Conservation (phyloP, 1,284 basidiomycete species). For the Cerioporus squamosus region DNA sequence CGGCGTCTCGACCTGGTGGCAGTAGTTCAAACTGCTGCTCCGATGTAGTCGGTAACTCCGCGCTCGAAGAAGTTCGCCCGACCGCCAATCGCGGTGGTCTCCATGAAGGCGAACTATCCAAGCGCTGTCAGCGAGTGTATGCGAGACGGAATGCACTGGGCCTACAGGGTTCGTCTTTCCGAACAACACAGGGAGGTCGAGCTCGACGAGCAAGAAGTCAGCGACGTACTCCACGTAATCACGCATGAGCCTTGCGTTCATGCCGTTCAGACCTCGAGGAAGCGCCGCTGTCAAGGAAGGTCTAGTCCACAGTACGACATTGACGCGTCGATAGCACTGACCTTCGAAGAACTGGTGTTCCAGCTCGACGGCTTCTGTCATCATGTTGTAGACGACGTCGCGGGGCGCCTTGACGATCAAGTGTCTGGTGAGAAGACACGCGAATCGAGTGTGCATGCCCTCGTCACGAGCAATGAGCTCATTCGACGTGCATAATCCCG, state of each 20-base stretch:
- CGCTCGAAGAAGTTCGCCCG: too few relatives aligned
- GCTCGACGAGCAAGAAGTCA: slow-evolving; percentile 37
- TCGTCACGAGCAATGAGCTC: slow-evolving; percentile 97
- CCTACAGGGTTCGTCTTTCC: too few relatives aligned
- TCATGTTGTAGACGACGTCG: neutral
- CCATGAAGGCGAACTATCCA: slow-evolving; percentile 17
- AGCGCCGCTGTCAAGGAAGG: neutral
- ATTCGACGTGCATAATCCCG: slow-evolving; percentile 95
- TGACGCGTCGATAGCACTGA: neutral
- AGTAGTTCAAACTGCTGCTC: too few relatives aligned
- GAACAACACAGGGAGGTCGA: too few relatives aligned
- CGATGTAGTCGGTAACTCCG: too few relatives aligned
- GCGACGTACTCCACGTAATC: slow-evolving; percentile 75
- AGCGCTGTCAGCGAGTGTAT: too few relatives aligned
- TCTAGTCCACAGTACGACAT: too few relatives aligned
- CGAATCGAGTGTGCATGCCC: slow-evolving; percentile 97
- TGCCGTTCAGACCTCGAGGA: slow-evolving; percentile 41
- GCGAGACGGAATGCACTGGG: too few relatives aligned
- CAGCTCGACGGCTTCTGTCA: neutral
- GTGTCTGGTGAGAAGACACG: slow-evolving; percentile 91
- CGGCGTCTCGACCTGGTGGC: too few relatives aligned
- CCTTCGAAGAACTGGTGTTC: neutral
- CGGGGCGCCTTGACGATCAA: slow-evolving; percentile 42
- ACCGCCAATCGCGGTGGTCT: too few relatives aligned
- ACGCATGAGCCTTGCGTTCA: slow-evolving; percentile 57